A percentile compares a stretch with the other conserved stretches of the same genome.
Evolutionary conservation across 352 stramenopile species (phyloP).

Genomic region (Peronospora tabacina): DNA sequence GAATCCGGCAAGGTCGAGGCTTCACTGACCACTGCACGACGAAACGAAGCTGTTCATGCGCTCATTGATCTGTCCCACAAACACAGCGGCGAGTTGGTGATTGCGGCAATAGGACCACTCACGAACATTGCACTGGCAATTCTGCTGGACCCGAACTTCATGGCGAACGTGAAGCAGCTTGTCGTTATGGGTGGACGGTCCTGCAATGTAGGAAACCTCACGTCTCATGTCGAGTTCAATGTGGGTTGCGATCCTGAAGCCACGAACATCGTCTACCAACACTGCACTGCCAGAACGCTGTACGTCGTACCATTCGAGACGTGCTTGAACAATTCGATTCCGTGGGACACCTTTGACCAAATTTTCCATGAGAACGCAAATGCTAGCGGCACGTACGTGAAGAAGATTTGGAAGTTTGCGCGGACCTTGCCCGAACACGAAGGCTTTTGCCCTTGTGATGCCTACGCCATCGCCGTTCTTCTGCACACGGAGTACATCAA

Average conservation of each 20-base stretch:
- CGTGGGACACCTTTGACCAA: slow-evolving; percentile 61
- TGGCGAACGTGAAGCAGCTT: slow-evolving; percentile 50
- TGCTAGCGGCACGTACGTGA: slow-evolving; percentile 41
- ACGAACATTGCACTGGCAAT: slow-evolving; percentile 76
- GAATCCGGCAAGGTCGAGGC: slow-evolving; percentile 35
- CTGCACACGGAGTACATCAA: slow-evolving; percentile 51
- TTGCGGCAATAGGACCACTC: slow-evolving; percentile 65
- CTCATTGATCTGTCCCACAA: slow-evolving; percentile 52
- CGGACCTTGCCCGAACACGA: slow-evolving; percentile 34
- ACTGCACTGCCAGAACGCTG: slow-evolving; percentile 54
- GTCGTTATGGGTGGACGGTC: slow-evolving; percentile 72
- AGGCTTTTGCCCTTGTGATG: slow-evolving; percentile 64
- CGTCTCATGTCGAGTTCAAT: slow-evolving; percentile 69
- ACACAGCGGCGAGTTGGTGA: slow-evolving; percentile 58
- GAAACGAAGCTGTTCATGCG: slow-evolving; percentile 60
- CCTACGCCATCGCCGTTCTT: slow-evolving; percentile 62
- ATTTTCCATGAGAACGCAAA: slow-evolving; percentile 45
- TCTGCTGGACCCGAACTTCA: slow-evolving; percentile 60
- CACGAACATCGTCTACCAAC: slow-evolving; percentile 60
- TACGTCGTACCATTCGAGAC: slow-evolving; percentile 70
- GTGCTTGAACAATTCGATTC: slow-evolving; percentile 39
- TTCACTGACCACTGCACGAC: slow-evolving; percentile 20
- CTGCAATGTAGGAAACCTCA: slow-evolving; percentile 62
- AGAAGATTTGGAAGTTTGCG: slow-evolving; percentile 55
- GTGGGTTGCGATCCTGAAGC: slow-evolving; percentile 76